Base-by-base conservation (phyloP, 805 yeast species). In the Saccharomyces paradoxus region DNA sequence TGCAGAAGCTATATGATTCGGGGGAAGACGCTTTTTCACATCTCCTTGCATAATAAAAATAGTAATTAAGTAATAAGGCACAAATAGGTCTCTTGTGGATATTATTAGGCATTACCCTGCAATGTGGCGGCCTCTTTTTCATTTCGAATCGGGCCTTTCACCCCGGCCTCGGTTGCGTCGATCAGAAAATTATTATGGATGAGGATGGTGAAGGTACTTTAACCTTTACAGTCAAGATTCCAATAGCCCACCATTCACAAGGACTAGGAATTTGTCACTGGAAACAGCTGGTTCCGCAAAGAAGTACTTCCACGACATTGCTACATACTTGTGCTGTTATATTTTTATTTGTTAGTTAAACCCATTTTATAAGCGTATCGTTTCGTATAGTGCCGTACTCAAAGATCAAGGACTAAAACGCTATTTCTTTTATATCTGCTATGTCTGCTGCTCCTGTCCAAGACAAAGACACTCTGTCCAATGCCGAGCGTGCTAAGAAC, bases 401-500 rank as follows among this genome's bases (percentile, higher is more conserved):
- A 27, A 26, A 21, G 49, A 46, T 46, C 21, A 21, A 37, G 24
- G 29, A 46, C 22, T 27, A 24, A 21, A 46, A 24, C 24, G 31
- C 50, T 28, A 48, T n/a, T 48, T 37, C 22, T 21, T 37, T 17
- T 17, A 37, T 3, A 10, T 17, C 44, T 37, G 44, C 44, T 17
- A 37, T 37, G 44, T 37, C 44, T 37, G 22, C 44, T 37, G 44
- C 44, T 37, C 44, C 44, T 2, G 22, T 37, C 44, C 44, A 37
- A 17, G 44, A 37, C 44, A 64, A 62, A 49, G 67, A 64, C 22
- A 52, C 64, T n/a, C 49, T 64, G 46, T 56, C 65, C 22, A 52
- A 60, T 46, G 68, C 66, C 50, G 73, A 70, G 49, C 65, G 74
- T 22, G 58, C 70, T 30, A 60, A 60, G 56, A 68, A 69, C 55